These are phyloP conservation scores for Fusarium anthophilum DNA, from an alignment of 2,329 filamentous ascomycete species.

Conservation along the genomic window DNA sequence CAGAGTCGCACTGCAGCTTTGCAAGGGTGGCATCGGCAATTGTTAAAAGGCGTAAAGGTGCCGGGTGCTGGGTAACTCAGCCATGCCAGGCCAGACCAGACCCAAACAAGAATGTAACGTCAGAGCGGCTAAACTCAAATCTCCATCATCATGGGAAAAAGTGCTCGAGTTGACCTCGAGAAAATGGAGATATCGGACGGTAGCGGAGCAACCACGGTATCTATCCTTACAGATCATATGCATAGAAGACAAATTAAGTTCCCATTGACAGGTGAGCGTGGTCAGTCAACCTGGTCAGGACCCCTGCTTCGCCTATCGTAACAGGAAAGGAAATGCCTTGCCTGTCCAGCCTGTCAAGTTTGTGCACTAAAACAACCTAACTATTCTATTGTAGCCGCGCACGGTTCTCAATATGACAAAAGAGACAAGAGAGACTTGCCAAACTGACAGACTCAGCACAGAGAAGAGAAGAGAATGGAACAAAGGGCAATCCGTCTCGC, in stretches of 20 bases:
- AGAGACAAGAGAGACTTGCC: not conserved
- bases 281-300: conserved; percentile 14
- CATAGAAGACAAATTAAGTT: conserved; percentile 9
- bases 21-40: conserved; percentile 7
- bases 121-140: not conserved
- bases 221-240: not conserved
- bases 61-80: conserved; percentile 1
- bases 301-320: conserved; percentile 12
- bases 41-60: not conserved
- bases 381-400: conserved; percentile 4
- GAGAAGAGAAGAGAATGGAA: not conserved
- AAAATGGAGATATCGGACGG: not conserved
- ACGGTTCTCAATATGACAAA: conserved; percentile 21
- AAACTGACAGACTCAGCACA: not conserved
- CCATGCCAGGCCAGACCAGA: not conserved
- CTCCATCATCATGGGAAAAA: not conserved
- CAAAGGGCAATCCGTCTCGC: not conserved
- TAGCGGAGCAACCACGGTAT: not conserved
- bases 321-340: not conserved
- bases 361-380: not conserved
- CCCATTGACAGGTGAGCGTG: conserved; percentile 30
- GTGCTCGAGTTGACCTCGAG: not conserved
- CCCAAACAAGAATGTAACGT: not conserved
- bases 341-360: not conserved
- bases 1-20: not conserved